Base-by-base conservation (phyloP, 768 basidiomycete genomes). In the Mycena capillaripes region DNA sequence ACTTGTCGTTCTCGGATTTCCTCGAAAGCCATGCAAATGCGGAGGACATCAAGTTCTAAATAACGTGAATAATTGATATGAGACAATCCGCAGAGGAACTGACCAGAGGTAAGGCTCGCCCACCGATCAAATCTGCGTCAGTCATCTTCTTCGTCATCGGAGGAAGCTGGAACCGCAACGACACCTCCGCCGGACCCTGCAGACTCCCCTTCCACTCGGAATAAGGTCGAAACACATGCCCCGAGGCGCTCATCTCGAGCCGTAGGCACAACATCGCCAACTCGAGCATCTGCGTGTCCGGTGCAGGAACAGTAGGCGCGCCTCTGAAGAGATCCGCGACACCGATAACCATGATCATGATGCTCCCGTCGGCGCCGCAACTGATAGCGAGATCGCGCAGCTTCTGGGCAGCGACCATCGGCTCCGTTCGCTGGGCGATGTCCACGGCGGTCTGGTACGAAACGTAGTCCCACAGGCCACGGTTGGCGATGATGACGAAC, bases 331-430 rank as follows among this genome's bases (percentile, higher is more conserved):
- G 84, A 78, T 95, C 96, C 12, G 89, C 90, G 27, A 98, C 86
- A 59, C 90, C 90, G 75, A 99, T 90, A 40, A 98, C 96, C 97
- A 99, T 99, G 83, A 99, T 97, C 97, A 99, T 98, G 57, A 93
- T 94, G 71, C 92, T 95, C 19, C 95, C 95, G 65, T 94, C 92
- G 21, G 97, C 95, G 2, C 98, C 98, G 81, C 98, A 98, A 76
- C 95, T 96, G 78, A 99, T 95, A 11, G 98, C 96, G 73, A 98
- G 95, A 80, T 99, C 98, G 57, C 98, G 90, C 48, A 99, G 82
- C 84, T 98, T 99, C 84, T 98, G 97, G 0, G 98, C 96, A 6
- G 98, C 98, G 78, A 96, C 91, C 87, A 88, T 89, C 9, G 87
- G 87, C 75, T 89, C 86, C 4, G 83, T 80, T 42, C 88, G 82